A percentile compares a stretch with the other conserved stretches of the same genome.
phyloP scores from a whole-genome alignment of 768 basidiomycete genomes.

The Tulasnella sp. region DNA sequence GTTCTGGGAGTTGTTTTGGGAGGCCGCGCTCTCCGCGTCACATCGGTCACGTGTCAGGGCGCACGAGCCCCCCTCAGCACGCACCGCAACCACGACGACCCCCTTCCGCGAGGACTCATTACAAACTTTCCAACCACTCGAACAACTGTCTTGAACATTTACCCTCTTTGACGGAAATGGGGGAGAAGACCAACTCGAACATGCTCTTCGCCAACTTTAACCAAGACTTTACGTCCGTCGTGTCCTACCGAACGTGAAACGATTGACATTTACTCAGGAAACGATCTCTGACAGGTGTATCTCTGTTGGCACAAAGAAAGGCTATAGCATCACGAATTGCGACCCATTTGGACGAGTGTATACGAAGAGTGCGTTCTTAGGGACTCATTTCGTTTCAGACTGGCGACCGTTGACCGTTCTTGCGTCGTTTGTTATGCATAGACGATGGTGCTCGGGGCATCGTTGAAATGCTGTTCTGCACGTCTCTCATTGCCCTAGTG shows the following conservation, averaged over 20 bases:
- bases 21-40: too few relatives aligned
- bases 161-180: constrained; percentile 10
- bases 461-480: constrained; percentile 99
- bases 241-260: neutral
- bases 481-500: constrained; percentile 91
- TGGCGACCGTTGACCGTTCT: neutral
- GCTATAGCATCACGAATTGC: constrained; percentile 95
- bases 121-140: constrained; percentile 9
- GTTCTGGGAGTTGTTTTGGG: too few relatives aligned
- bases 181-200: constrained; percentile 25
- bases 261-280: neutral
- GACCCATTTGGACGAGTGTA: constrained; percentile 96
- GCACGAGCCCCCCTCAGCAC: too few relatives aligned
- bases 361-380: constrained; percentile 59
- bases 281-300: constrained; percentile 47
- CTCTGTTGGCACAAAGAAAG: constrained; percentile 87
- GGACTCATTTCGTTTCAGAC: neutral
- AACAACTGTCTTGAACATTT: too few relatives aligned
- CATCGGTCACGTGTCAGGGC: too few relatives aligned
- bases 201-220: constrained; percentile 92
- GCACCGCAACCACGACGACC: constrained; percentile 4
- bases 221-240: constrained; percentile 82
- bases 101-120: neutral
- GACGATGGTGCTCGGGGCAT: constrained; percentile 92
- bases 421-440: constrained; percentile 26